Evolutionary conservation across 2,329 filamentous ascomycete genomes (phyloP).

Genomic region (Colletotrichum lupini): DNA sequence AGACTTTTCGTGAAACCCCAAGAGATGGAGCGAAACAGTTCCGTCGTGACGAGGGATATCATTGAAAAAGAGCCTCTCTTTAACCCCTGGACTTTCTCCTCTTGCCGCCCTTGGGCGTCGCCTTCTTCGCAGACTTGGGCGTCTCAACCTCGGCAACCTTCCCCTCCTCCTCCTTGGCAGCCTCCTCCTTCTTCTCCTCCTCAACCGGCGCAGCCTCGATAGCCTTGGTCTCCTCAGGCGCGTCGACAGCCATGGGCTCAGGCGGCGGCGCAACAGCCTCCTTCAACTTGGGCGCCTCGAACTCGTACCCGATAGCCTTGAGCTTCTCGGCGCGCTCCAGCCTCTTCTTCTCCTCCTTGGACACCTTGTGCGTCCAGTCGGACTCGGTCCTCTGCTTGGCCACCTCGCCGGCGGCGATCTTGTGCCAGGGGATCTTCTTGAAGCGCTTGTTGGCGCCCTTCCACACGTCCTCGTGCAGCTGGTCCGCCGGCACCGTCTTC

Average conservation of each 20-base stretch:
- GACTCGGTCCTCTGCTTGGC: slow-evolving; percentile 78
- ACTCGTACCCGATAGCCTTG: slow-evolving; percentile 85
- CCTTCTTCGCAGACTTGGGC: slow-evolving; percentile 44
- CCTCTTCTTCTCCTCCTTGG: slow-evolving; percentile 78
- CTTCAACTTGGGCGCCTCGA: slow-evolving; percentile 79
- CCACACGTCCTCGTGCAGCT: slow-evolving; percentile 85
- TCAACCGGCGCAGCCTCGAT: slow-evolving; percentile 45
- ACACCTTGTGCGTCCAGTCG: slow-evolving; percentile 81
- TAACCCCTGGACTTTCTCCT: slow-evolving; percentile 51
- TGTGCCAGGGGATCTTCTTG: slow-evolving; percentile 80
- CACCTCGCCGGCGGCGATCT: slow-evolving; percentile 81
- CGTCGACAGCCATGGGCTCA: slow-evolving; percentile 46
- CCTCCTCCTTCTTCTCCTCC: slow-evolving; percentile 53
- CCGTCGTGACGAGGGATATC: slow-evolving; percentile 29
- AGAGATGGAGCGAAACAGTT: background rate
- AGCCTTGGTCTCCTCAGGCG: slow-evolving; percentile 46
- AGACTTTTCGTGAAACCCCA: background rate
- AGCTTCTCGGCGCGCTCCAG: slow-evolving; percentile 77
- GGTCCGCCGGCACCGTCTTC: slow-evolving; percentile 79
- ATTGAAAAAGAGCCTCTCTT: slow-evolving; percentile 26
- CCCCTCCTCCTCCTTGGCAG: slow-evolving; percentile 41
- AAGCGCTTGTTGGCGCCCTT: slow-evolving; percentile 91
- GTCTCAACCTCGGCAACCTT: slow-evolving; percentile 41
- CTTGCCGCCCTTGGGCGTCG: slow-evolving; percentile 43
- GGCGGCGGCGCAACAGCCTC: slow-evolving; percentile 53